Percentiles rank a stretch among this genome's conserved stretches.
These are phyloP conservation scores for Ramularia endophylla DNA, from an alignment of 2,329 filamentous ascomycete genomes.

Conservation along the genomic window DNA sequence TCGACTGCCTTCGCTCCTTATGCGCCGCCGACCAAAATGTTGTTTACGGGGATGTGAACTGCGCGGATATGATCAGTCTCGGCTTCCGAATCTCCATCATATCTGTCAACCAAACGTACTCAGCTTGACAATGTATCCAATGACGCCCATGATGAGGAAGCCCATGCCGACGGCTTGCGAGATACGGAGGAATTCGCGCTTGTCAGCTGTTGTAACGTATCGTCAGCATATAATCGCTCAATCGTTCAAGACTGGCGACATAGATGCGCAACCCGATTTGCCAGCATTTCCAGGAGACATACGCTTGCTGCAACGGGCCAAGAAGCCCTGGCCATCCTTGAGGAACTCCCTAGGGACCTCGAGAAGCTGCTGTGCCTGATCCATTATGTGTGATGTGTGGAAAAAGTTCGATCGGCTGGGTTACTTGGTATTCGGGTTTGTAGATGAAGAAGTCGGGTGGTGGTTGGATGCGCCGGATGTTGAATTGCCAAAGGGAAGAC, in stretches of 20 bases:
- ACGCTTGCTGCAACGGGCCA: constrained; percentile 47
- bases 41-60: constrained; percentile 67
- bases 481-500: neutral
- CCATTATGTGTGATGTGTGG: constrained; percentile 29
- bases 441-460: constrained; percentile 1
- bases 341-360: constrained; percentile 63
- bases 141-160: constrained; percentile 65
- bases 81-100: too few relatives aligned
- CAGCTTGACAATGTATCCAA: constrained; percentile 65
- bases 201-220: constrained; percentile 41
- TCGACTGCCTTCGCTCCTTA: constrained; percentile 33
- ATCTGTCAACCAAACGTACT: constrained; percentile 48
- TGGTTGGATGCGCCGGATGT: constrained; percentile 2
- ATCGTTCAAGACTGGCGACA: too few relatives aligned
- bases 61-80: neutral
- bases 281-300: constrained; percentile 12
- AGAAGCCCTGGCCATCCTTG: constrained; percentile 45
- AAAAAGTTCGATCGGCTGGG: neutral
- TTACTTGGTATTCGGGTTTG: neutral
- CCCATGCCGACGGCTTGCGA: constrained; percentile 62
- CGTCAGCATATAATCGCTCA: constrained; percentile 3
- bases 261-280: too few relatives aligned
- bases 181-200: constrained; percentile 55
- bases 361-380: constrained; percentile 64
- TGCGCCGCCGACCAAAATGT: constrained; percentile 62